Percentiles rank a stretch among this genome's conserved stretches.
Evolutionary conservation across 2,329 filamentous ascomycete genomes (phyloP).

Genomic region (Coniochaeta sp.): DNA sequence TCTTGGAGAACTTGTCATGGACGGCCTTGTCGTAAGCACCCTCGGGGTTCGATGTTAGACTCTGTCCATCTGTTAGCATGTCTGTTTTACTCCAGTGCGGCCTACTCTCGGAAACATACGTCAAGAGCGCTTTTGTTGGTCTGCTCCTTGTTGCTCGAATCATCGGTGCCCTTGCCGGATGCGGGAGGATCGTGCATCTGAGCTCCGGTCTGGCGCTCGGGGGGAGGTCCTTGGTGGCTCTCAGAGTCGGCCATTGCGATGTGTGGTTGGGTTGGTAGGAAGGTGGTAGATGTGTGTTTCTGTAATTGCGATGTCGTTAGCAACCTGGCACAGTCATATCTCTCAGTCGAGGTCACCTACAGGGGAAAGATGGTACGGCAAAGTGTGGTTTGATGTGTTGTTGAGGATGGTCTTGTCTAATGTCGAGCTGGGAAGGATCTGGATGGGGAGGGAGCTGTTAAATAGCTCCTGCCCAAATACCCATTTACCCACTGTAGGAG

Average conservation of each 20-base stretch:
- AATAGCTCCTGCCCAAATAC: neutral
- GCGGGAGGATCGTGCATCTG: conserved; percentile 55
- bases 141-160: conserved; percentile 45
- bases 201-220: conserved; percentile 57
- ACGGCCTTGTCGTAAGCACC: neutral
- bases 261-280: conserved; percentile 6
- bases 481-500: neutral
- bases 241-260: conserved; percentile 49
- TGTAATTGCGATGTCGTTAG: neutral
- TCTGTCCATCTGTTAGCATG: neutral
- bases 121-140: conserved; percentile 44
- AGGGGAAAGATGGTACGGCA: neutral
- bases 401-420: neutral
- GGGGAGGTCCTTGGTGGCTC: conserved; percentile 73
- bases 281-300: neutral
- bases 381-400: neutral
- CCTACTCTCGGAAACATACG: conserved; percentile 23
- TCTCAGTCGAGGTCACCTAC: neutral
- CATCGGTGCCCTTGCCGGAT: conserved; percentile 50
- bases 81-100: neutral
- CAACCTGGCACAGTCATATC: neutral
- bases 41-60: conserved; percentile 2
- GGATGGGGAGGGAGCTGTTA: neutral
- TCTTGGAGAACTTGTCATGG: conserved; percentile 2
- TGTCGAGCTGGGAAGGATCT: neutral